A percentile compares a stretch with the other conserved stretches of the same genome.
Conservation (phyloP, 1,284 basidiomycete species). For the Rhodotorula sp. region DNA sequence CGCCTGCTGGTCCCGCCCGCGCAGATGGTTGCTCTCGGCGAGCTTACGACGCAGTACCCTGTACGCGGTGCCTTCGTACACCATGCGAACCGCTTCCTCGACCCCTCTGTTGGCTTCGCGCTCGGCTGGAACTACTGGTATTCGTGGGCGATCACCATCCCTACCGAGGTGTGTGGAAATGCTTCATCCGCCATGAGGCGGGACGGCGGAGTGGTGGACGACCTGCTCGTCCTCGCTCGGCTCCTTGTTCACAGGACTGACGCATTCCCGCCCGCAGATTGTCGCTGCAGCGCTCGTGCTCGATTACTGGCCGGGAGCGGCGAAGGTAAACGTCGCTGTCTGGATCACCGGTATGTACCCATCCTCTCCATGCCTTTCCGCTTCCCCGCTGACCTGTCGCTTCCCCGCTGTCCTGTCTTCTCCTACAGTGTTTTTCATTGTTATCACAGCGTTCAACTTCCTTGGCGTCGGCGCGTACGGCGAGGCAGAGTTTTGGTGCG, state of each 20-base stretch:
- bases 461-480: conserved; percentile 30
- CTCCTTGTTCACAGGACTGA: neutral
- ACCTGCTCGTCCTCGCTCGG: too few relatives aligned
- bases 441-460: conserved; percentile 34
- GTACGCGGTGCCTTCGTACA: conserved; percentile 54
- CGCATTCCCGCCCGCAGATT: neutral
- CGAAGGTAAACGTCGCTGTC: conserved; percentile 29
- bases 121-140: conserved; percentile 41
- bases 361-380: neutral
- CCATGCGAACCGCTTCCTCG: conserved; percentile 64
- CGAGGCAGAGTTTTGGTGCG: conserved; percentile 38
- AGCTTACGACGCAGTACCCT: conserved; percentile 50
- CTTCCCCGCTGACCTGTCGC: neutral
- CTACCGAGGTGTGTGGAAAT: conserved; percentile 2
- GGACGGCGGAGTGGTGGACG: too few relatives aligned
- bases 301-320: conserved; percentile 34
- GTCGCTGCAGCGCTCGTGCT: conserved; percentile 30
- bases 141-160: conserved; percentile 27
- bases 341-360: conserved; percentile 15
- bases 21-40: conserved; percentile 50
- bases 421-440: conserved; percentile 28
- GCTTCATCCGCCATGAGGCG: too few relatives aligned
- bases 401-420: neutral
- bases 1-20: too few relatives aligned
- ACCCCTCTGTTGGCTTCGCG: conserved; percentile 52